phyloP scores from a whole-genome alignment of 805 yeast genomes.

The Hanseniaspora valbyensis region DNA sequence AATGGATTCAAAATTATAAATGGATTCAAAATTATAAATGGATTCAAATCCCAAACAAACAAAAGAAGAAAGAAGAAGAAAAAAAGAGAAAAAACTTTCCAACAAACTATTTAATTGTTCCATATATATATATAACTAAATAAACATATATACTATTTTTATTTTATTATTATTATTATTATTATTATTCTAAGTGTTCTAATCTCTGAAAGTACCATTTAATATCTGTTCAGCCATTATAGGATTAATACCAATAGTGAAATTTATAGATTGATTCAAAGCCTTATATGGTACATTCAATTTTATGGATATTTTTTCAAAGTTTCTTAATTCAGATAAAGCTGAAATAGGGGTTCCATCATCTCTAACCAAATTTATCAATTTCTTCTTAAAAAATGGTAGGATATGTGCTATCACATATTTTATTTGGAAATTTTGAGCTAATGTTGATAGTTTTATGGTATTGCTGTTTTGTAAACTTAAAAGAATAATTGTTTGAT shows the following conservation, averaged over 20 bases:
- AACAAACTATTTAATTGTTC: background rate
- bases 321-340: slow-evolving; percentile 36
- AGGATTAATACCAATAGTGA: slow-evolving; percentile 47
- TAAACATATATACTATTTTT: no score
- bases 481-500: slow-evolving; percentile 75
- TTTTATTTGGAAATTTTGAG: slow-evolving; percentile 57
- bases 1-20: background rate
- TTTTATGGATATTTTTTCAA: slow-evolving; percentile 26
- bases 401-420: slow-evolving; percentile 59
- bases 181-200: background rate
- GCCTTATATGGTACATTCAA: slow-evolving; percentile 75
- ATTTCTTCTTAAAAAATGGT: slow-evolving; percentile 68
- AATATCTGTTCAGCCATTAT: slow-evolving; percentile 22
- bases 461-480: slow-evolving; percentile 38
- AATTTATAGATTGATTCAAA: slow-evolving; percentile 71
- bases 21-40: background rate
- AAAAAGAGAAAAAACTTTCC: background rate
- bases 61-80: background rate
- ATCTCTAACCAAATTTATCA: slow-evolving; percentile 56
- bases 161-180: background rate
- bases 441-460: slow-evolving; percentile 45
- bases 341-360: slow-evolving; percentile 35
- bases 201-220: slow-evolving; percentile 4
- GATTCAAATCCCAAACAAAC: background rate
- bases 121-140: background rate